Evolutionary conservation across 371 early-diverging fungal species (phyloP).

Genomic region (Globomyces sp.): DNA sequence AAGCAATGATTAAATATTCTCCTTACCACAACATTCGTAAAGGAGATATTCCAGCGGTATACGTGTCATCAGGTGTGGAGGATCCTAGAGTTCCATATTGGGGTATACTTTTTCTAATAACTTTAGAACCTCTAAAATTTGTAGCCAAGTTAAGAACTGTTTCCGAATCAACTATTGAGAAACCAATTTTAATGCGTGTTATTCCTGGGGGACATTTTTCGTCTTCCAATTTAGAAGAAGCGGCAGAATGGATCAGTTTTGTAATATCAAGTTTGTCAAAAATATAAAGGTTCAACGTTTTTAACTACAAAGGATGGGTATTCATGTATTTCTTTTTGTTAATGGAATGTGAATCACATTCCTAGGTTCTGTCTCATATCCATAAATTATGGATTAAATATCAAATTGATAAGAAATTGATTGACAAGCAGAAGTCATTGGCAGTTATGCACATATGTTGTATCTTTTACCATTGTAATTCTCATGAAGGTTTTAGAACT

Average conservation of each 20-base stretch:
- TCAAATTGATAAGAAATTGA: too few species aligned
- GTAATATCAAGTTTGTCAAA: neutral
- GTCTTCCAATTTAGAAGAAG: neutral
- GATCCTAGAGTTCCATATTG: slow-evolving; percentile 53
- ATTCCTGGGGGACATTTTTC: slow-evolving; percentile 42
- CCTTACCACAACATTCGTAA: slow-evolving; percentile 49
- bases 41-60: slow-evolving; percentile 35
- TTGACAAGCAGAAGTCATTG: too few species aligned
- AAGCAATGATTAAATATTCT: slow-evolving; percentile 49
- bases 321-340: too few species aligned
- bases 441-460: too few species aligned
- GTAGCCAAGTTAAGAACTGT: slow-evolving; percentile 49
- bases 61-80: slow-evolving; percentile 45
- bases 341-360: too few species aligned
- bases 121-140: slow-evolving; percentile 51
- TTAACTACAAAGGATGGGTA: too few species aligned
- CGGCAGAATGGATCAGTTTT: slow-evolving; percentile 37
- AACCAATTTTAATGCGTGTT: slow-evolving; percentile 44
- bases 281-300: too few species aligned
- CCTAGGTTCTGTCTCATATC: too few species aligned
- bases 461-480: too few species aligned
- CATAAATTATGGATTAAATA: too few species aligned
- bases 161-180: slow-evolving; percentile 18
- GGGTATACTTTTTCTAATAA: too few species aligned
- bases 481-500: too few species aligned